Base-by-base conservation (phyloP, 345 rosid genomes). In the Pelargonium nanum region DNA sequence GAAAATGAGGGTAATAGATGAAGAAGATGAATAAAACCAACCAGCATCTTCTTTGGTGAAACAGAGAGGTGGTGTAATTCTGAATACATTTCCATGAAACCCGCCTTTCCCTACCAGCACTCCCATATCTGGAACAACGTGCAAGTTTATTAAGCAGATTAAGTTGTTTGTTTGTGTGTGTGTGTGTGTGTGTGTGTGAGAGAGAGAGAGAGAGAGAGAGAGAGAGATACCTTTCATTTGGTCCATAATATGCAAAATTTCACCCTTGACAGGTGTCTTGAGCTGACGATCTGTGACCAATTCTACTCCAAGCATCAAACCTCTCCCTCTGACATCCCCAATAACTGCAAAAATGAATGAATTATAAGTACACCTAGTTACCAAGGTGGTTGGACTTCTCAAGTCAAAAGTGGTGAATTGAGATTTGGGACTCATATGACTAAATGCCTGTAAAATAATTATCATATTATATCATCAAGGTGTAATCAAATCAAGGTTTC, bases 11-110 rank as follows among this genome's bases (percentile, higher is more conserved):
- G 44, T 21, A 32, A 12, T 19, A 19, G 51, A 28, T 22, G 15
- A 9, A 6, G 19, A 26, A 34, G 20, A 1, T 52, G 65, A 75
- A 5, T 60, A n/a, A n/a, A n/a, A 34, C 45, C 12, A 34, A 88
- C 97, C 97, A 57, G 99, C 97, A 65, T 93, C 97, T 30, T 80
- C 84, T 78, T 84, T 89, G 1, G 95, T 84, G 76, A 93, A 85
- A 65, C 99, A 93, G 62, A 93, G 92, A n/a, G 99, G 99, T 23
- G 99, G 96, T 13, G 97, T 87, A 21, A 93, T 84, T 75, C 99
- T 81, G 62, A 93, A 86, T 16, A 87, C 97, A 55, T 93, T 93
- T 24, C 97, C 94, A 22, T 76, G 77, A 74, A 63, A 81, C 57
- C 99, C 99, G 40, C 99, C 99, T 77, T 86, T 87, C 1, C 99